Conservation (phyloP, 202 grass and related monocot genomes). For the Schoenoplectus tabernaemontani region DNA sequence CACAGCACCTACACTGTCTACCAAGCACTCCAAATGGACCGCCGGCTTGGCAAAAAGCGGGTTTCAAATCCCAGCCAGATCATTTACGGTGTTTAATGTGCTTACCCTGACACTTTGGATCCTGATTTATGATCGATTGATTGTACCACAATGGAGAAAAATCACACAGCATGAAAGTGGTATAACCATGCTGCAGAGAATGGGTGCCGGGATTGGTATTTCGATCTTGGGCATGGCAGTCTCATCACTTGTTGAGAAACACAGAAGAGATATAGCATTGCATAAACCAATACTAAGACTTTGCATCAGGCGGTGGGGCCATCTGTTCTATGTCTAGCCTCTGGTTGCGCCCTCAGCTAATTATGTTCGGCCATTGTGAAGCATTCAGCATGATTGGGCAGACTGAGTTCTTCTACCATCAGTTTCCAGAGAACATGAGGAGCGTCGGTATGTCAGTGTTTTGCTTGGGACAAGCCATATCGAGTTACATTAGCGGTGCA, state of each 20-base stretch:
- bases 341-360: conserved; percentile 52
- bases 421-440: conserved; percentile 71
- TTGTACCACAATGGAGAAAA: conserved; percentile 32
- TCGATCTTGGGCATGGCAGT: conserved; percentile 36
- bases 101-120: conserved; percentile 46
- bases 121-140: conserved; percentile 42
- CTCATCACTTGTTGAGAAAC: conserved; percentile 27
- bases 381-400: conserved; percentile 50
- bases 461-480: conserved; percentile 15
- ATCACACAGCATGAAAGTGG: conserved; percentile 37
- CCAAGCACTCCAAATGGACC: conserved; percentile 52
- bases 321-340: conserved; percentile 28
- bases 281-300: neutral
- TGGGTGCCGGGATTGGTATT: conserved; percentile 38
- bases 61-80: conserved; percentile 47
- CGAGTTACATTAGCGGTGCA: conserved; percentile 40
- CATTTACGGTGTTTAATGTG: conserved; percentile 72
- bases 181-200: conserved; percentile 50
- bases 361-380: conserved; percentile 40
- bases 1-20: conserved; percentile 43
- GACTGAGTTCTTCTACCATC: conserved; percentile 57
- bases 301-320: neutral
- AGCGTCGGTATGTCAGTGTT: conserved; percentile 40
- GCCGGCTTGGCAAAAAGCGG: conserved; percentile 5
- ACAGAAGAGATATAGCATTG: conserved; percentile 24